Conservation (phyloP, 2,329 filamentous ascomycete species). For the Periconia sp. region DNA sequence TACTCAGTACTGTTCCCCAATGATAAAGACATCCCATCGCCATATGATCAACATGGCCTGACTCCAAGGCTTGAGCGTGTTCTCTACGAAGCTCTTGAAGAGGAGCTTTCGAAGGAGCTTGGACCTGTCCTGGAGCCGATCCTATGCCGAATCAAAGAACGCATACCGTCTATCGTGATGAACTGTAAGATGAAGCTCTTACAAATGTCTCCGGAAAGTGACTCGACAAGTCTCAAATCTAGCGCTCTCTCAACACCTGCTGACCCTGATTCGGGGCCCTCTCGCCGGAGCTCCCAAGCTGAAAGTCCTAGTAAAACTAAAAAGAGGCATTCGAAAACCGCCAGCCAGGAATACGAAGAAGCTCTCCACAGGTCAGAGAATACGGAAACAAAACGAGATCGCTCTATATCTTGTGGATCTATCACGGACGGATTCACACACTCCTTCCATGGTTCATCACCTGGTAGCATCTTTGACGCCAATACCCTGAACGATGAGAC, state of each 20-base stretch:
- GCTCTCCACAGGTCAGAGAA: neutral
- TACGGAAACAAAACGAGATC: neutral
- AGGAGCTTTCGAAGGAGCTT: constrained; percentile 18
- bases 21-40: constrained; percentile 15
- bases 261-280: neutral
- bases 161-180: constrained; percentile 14
- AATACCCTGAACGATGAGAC: too few relatives aligned
- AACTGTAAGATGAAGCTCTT: constrained; percentile 11
- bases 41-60: constrained; percentile 15
- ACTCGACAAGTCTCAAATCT: neutral
- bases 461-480: neutral
- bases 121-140: constrained; percentile 11
- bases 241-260: neutral
- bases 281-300: neutral
- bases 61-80: constrained; percentile 10
- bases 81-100: constrained; percentile 15
- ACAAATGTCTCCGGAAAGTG: neutral
- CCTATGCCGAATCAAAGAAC: constrained; percentile 9
- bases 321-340: neutral
- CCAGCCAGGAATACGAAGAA: neutral
- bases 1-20: constrained; percentile 14
- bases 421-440: neutral
- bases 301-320: neutral
- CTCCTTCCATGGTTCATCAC: neutral
- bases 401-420: neutral